These are phyloP conservation scores for Cupressus sempervirens DNA, from an alignment of 75 land plant species.

Conservation along the genomic window DNA sequence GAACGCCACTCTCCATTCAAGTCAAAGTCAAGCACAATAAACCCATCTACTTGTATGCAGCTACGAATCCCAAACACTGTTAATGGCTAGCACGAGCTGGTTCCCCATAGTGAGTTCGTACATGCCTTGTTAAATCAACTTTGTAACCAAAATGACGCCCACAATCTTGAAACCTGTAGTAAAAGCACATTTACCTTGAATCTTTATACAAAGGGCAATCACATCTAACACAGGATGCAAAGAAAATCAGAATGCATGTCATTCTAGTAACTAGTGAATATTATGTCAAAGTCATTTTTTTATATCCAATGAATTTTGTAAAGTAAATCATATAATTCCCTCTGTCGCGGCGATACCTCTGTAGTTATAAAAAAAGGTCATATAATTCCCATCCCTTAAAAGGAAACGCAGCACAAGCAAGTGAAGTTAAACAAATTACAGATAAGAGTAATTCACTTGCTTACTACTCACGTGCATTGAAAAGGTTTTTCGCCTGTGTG, in stretches of 20 bases:
- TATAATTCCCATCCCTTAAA: background rate
- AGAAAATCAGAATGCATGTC: background rate
- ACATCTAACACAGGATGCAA: background rate
- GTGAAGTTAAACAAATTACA: background rate
- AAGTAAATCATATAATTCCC: background rate
- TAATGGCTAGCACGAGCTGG: slow-evolving; percentile 26
- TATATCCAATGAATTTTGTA: background rate
- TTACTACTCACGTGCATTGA: slow-evolving; percentile 38
- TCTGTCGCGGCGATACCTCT: no score
- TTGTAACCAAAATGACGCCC: slow-evolving; percentile 34
- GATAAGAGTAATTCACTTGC: background rate
- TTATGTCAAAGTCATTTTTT: background rate
- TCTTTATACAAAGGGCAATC: background rate
- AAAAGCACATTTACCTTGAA: background rate
- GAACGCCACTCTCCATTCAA: background rate
- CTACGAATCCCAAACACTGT: background rate
- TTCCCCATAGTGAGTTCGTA: slow-evolving; percentile 32
- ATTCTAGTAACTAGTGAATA: background rate
- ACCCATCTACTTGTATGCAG: background rate
- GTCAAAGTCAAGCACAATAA: slow-evolving; percentile 9
- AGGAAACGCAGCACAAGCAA: background rate
- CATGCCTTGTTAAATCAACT: slow-evolving; percentile 30
- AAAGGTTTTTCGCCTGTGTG: slow-evolving; percentile 44
- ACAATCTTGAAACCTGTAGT: slow-evolving; percentile 32
- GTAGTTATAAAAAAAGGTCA: no score